These are phyloP conservation scores for Gentiana macrophylla DNA, from an alignment of 257 asterid genomes.

Conservation along the genomic window DNA sequence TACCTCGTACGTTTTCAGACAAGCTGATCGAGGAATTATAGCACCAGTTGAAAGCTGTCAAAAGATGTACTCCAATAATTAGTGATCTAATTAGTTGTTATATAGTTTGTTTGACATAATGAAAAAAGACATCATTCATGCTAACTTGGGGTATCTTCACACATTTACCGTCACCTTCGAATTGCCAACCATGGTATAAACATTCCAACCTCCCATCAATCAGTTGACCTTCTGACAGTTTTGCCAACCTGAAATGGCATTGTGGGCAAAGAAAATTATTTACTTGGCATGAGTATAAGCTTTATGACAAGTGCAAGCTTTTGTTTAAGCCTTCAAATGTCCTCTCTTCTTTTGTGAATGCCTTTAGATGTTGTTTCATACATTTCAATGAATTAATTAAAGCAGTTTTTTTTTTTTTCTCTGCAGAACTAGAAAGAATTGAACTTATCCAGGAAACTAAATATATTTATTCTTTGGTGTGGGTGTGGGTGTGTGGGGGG, in stretches of 20 bases:
- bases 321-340: too few species aligned
- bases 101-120: neutral
- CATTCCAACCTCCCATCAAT: constrained; percentile 78
- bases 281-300: neutral
- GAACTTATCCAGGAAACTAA: too few species aligned
- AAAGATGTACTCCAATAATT: neutral
- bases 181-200: constrained; percentile 96
- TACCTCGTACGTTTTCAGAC: constrained; percentile 52
- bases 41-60: constrained; percentile 66
- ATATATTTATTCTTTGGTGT: too few species aligned
- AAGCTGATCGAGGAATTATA: constrained; percentile 77
- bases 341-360: too few species aligned
- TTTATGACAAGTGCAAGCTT: neutral
- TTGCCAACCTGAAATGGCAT: constrained; percentile 52
- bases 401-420: too few species aligned
- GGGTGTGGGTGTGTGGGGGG: too few species aligned
- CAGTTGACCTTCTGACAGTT: constrained; percentile 89
- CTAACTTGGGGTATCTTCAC: constrained; percentile 90
- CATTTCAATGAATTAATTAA: too few species aligned
- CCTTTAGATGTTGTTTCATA: too few species aligned
- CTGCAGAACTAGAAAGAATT: too few species aligned
- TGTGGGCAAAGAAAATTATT: neutral
- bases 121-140: constrained; percentile 2
- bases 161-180: constrained; percentile 76
- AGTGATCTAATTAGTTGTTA: neutral